Evolutionary conservation across 441 rosid genomes (phyloP).

Genomic region (Populus hybrid): DNA sequence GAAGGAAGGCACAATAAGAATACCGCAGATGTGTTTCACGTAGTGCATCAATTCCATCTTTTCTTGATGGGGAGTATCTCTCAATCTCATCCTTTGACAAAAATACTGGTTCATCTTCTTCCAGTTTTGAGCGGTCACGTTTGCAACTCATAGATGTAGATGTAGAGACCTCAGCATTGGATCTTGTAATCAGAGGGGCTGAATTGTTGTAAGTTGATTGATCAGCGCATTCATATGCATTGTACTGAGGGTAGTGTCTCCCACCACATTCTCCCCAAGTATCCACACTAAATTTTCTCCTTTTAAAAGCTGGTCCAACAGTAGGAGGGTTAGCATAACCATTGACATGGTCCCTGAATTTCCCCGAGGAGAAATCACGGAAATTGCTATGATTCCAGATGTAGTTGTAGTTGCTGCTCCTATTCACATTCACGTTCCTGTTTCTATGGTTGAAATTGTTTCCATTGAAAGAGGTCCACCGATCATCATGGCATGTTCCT

Average conservation of each 20-base stretch:
- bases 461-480: constrained; percentile 30
- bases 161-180: constrained; percentile 40
- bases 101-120: constrained; percentile 58
- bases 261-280: constrained; percentile 42
- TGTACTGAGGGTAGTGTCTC: constrained; percentile 25
- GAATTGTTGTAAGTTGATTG: constrained; percentile 25
- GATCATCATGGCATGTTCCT: constrained; percentile 34
- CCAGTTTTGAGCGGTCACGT: constrained; percentile 55
- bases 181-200: constrained; percentile 32
- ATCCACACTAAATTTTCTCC: constrained; percentile 53
- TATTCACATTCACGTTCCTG: constrained; percentile 17
- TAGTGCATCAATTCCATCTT: constrained; percentile 70
- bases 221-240: constrained; percentile 25
- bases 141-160: constrained; percentile 34
- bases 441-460: constrained; percentile 20
- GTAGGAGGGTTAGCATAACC: constrained; percentile 28
- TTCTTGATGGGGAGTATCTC: constrained; percentile 69
- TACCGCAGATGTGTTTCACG: constrained; percentile 73
- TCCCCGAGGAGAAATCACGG: constrained; percentile 24
- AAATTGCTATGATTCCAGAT: constrained; percentile 23
- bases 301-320: constrained; percentile 45
- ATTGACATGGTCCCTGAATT: constrained; percentile 28
- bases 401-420: constrained; percentile 19
- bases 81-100: constrained; percentile 78
- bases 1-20: constrained; percentile 69